Conservation (phyloP, 2,329 filamentous ascomycete genomes). For the Grosmannia penicillata region DNA sequence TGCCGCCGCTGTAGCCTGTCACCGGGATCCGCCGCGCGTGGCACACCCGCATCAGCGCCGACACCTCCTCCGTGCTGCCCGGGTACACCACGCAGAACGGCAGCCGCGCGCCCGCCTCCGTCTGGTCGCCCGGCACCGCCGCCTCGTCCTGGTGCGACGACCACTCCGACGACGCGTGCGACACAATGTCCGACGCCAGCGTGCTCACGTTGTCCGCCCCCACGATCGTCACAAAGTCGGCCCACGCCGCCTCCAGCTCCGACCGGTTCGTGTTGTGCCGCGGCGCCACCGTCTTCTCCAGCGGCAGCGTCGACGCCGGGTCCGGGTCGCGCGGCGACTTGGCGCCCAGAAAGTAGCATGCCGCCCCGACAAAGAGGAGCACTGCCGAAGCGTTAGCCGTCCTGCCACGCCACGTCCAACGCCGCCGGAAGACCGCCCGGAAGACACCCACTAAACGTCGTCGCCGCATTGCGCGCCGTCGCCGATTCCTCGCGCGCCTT, state of each 20-base stretch:
- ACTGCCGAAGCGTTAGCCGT: constrained; percentile 20
- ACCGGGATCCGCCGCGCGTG: constrained; percentile 70
- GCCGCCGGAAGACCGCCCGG: too few species aligned
- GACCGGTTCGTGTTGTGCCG: constrained; percentile 43
- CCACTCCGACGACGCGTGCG: constrained; percentile 48
- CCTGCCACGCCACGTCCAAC: too few species aligned
- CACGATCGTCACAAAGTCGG: constrained; percentile 50
- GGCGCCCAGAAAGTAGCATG: constrained; percentile 45
- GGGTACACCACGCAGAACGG: constrained; percentile 66
- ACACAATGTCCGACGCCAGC: constrained; percentile 33
- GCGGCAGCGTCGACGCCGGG: constrained; percentile 43
- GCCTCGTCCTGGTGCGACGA: constrained; percentile 35
- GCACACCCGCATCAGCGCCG: constrained; percentile 79
- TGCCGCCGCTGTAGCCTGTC: constrained; percentile 76
- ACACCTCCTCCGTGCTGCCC: constrained; percentile 64
- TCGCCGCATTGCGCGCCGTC: constrained; percentile 25
- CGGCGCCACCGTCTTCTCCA: constrained; percentile 33
- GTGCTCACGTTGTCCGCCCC: constrained; percentile 53
- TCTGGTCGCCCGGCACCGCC: constrained; percentile 3
- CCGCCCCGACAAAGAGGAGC: constrained; percentile 33
- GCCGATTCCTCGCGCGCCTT: constrained; percentile 21
- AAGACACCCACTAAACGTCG: constrained; percentile 37
- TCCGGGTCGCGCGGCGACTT: constrained; percentile 35
- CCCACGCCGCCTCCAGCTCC: constrained; percentile 55
- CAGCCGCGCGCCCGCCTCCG: constrained; percentile 27